phyloP scores from a whole-genome alignment of 1,284 basidiomycete species.

The Boletus subluridellus region DNA sequence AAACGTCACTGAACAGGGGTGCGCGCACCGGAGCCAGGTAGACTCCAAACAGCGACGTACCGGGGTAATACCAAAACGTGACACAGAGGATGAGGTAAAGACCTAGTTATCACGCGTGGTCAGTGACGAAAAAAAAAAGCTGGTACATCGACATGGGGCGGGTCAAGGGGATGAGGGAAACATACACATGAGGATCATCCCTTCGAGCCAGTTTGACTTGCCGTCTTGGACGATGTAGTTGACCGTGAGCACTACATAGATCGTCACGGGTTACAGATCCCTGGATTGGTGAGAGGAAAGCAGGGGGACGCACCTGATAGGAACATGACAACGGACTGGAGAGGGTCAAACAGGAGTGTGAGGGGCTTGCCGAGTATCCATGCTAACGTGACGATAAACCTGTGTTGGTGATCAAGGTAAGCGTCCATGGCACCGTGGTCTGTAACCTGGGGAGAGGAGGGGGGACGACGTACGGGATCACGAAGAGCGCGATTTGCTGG shows the following conservation, averaged over 20 bases:
- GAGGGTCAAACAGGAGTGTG: constrained; percentile 38
- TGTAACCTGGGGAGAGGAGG: constrained; percentile 32
- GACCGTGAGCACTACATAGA: constrained; percentile 60
- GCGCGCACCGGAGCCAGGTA: not conserved
- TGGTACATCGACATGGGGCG: not conserved
- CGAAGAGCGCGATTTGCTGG: constrained; percentile 56
- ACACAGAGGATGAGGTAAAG: too few species aligned
- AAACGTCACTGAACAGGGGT: not conserved
- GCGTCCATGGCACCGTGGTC: constrained; percentile 44
- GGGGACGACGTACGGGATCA: too few species aligned
- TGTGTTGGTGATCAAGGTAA: too few species aligned
- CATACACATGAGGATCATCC: too few species aligned
- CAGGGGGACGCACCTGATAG: constrained; percentile 38
- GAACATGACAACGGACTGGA: constrained; percentile 65
- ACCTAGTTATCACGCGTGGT: too few species aligned
- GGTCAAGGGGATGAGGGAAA: too few species aligned
- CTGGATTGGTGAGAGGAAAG: not conserved
- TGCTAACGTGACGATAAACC: too few species aligned
- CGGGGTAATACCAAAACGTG: too few species aligned
- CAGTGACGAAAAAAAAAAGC: not conserved
- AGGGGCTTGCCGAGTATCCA: too few species aligned
- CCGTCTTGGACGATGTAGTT: constrained; percentile 80
- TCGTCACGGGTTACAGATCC: not conserved
- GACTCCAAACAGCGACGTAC: too few species aligned
- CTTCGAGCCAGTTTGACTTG: constrained; percentile 23